Percentiles rank a stretch among this genome's conserved stretches.
Evolutionary conservation across 2,329 filamentous ascomycete species (phyloP).

Genomic region (Claviceps cyperi): DNA sequence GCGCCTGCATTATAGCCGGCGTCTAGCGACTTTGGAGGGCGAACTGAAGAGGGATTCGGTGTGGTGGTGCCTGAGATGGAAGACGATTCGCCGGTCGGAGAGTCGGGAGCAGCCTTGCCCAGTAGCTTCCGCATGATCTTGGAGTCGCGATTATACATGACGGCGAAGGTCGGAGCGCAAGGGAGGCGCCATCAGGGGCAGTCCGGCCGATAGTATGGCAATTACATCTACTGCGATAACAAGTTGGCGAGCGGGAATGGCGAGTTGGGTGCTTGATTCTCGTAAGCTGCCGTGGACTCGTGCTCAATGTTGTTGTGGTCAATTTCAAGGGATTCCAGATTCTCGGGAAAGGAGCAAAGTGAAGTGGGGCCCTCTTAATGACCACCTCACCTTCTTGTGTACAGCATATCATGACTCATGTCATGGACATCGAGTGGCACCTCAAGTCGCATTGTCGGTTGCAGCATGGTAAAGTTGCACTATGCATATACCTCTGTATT

Average conservation of each 20-base stretch:
- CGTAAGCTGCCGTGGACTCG: not conserved
- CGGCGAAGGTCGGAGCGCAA: slow-evolving; percentile 14
- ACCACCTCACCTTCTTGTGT: not conserved
- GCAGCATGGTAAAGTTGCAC: no score
- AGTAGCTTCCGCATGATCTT: slow-evolving; percentile 48
- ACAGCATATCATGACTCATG: no score
- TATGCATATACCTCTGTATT: no score
- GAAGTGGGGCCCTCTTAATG: not conserved
- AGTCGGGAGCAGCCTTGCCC: slow-evolving; percentile 35
- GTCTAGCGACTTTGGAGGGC: slow-evolving; percentile 41
- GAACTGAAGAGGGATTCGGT: slow-evolving; percentile 25
- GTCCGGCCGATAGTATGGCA: not conserved
- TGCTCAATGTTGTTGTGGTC: not conserved
- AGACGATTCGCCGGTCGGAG: slow-evolving; percentile 28
- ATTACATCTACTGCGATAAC: not conserved
- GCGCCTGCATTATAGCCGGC: slow-evolving; percentile 34
- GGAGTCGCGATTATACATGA: slow-evolving; percentile 38
- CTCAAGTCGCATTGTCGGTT: no score
- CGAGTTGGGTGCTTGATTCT: not conserved
- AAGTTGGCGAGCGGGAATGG: not conserved
- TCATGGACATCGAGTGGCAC: not conserved
- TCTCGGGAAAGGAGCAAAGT: not conserved
- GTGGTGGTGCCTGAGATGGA: slow-evolving; percentile 31
- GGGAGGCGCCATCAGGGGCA: slow-evolving; percentile 20
- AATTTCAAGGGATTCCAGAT: not conserved